These are phyloP conservation scores for Brassica hybrid DNA, from an alignment of 441 rosid genomes.

Conservation along the genomic window DNA sequence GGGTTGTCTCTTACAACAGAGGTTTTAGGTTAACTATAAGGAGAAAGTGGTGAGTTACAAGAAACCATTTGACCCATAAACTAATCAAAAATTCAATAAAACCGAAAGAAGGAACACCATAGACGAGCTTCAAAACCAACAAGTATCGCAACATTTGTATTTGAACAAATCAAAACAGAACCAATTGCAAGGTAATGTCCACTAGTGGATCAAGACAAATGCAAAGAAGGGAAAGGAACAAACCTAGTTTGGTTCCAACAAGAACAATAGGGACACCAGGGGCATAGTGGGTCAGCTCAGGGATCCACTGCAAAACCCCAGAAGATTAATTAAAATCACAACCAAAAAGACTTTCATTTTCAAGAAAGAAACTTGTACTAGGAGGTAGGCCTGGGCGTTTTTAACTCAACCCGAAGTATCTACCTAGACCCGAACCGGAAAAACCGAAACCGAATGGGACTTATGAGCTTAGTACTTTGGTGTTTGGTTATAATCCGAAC, in stretches of 20 bases:
- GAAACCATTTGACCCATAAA: background rate
- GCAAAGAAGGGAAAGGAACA: background rate
- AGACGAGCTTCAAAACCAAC: constrained; percentile 8
- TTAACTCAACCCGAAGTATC: too few species aligned
- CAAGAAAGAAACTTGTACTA: background rate
- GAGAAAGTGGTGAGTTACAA: constrained; percentile 8
- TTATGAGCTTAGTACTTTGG: too few species aligned
- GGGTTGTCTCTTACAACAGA: constrained; percentile 1
- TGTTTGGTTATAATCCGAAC: too few species aligned
- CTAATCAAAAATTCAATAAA: background rate
- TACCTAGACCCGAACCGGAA: too few species aligned
- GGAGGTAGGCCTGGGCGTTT: too few species aligned
- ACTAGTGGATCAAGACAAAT: background rate
- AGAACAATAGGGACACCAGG: constrained; percentile 70
- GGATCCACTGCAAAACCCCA: too few species aligned
- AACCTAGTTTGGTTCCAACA: constrained; percentile 71
- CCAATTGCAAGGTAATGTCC: background rate
- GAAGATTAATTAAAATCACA: background rate
- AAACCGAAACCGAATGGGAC: too few species aligned
- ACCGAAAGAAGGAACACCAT: constrained; percentile 1
- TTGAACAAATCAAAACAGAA: constrained; percentile 19
- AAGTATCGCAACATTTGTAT: constrained; percentile 2
- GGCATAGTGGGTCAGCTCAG: constrained; percentile 52
- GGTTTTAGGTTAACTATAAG: too few species aligned
- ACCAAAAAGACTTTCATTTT: background rate